Conservation (phyloP, 139 green algal genomes). For the Coccomyxa sp. region DNA sequence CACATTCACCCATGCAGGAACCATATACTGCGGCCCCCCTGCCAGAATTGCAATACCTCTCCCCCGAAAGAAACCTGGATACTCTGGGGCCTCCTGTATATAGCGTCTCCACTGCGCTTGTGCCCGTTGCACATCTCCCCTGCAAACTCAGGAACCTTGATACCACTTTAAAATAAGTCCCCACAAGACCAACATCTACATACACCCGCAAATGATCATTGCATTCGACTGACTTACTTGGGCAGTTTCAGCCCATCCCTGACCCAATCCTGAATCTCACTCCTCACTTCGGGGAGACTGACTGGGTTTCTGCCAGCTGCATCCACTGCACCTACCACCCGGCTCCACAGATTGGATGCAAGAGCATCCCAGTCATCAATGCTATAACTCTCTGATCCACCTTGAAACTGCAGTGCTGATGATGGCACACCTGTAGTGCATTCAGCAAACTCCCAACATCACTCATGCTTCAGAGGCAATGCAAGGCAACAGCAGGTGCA, state of each 20-base stretch:
- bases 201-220: neutral
- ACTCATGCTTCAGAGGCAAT: neutral
- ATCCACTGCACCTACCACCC: neutral
- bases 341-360: constrained; percentile 5
- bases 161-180: neutral
- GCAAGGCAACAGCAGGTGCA: neutral
- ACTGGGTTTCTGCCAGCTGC: neutral
- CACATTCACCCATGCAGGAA: constrained; percentile 40
- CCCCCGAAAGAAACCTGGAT: constrained; percentile 23
- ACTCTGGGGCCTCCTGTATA: constrained; percentile 17
- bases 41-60: constrained; percentile 38
- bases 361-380: neutral
- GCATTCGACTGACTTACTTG: neutral
- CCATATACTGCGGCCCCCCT: constrained; percentile 40
- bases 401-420: neutral
- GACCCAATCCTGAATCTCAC: constrained; percentile 23
- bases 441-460: too few species aligned
- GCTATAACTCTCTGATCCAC: neutral
- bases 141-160: neutral
- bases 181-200: neutral
- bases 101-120: constrained; percentile 18
- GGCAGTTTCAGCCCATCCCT: constrained; percentile 14
- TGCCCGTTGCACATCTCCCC: constrained; percentile 6
- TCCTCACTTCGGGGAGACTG: constrained; percentile 10
- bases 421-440: too few species aligned